Base-by-base conservation (phyloP, 225 moss, liverwort and hornwort species). In the Antitrichia curtipendula region DNA sequence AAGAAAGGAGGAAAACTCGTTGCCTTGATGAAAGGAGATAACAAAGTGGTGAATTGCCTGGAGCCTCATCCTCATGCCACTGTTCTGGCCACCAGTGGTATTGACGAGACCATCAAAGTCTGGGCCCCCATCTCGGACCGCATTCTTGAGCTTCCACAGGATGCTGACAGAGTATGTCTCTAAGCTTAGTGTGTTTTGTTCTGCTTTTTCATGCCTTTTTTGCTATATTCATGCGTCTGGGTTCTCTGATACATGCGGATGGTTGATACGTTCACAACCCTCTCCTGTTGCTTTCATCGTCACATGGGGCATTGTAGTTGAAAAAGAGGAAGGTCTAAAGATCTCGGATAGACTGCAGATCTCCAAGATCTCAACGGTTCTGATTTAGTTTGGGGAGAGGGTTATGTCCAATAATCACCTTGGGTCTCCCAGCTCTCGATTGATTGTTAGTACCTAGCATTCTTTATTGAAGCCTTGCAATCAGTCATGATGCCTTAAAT, bases 51-150 rank as follows among this genome's bases (percentile, higher is more conserved):
- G 82, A 98, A 97, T 70, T 98, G 98, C 72, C 87, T 98, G 8
- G 98, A 98, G 89, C 95, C 97, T 75, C 98, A 98, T 87, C 97
- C 97, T 32, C 91, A 84, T 85, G 90, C 94, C 66, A 96, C 96
- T 22, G 50, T 96, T 38, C 90, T 98, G 83, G 98, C 98, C 53
- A 97, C 96, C 22, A 98, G 97, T 87, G 98, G 98, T 16, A 91
- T 98, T 86, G 97, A 97, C 38, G 82, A 91, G 8, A 92, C 91
- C 69, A 90, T 98, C 58, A 98, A 98, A 94, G 88, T 98, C n/a
- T 98, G 97, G 97, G 88, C 94, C 70, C 97, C 97, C 27, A 94
- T 91, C 7, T 92, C 97, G 40, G 93, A 95, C 34, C 76, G 86
- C 40, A 90, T 95, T 6, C 89, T 88, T 38, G 88, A 91, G 17